phyloP scores from a whole-genome alignment of 2,329 filamentous ascomycete species.

The Colletotrichum sublineola region DNA sequence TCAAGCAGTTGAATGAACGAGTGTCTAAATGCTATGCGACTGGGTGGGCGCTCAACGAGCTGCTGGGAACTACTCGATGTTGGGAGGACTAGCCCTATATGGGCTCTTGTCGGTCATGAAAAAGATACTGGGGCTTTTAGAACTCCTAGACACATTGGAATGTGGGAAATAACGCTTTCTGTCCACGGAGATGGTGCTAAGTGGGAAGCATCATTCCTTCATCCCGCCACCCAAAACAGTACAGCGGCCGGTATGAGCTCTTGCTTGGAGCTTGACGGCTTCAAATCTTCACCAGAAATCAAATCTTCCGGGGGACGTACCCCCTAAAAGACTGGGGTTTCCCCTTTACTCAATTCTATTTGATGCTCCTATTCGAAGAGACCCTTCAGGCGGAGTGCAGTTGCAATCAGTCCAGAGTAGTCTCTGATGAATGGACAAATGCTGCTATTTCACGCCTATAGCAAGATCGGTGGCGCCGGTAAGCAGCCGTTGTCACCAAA shows the following conservation, averaged over 20 bases:
- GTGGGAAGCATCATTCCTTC: constrained; percentile 9
- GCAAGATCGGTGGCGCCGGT: background rate
- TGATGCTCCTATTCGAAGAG: background rate
- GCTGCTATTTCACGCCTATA: too few species aligned
- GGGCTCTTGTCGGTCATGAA: background rate
- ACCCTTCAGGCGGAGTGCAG: background rate
- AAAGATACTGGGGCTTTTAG: too few species aligned
- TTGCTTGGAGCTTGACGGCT: background rate
- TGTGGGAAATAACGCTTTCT: too few species aligned
- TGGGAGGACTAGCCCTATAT: background rate
- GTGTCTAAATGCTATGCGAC: too few species aligned
- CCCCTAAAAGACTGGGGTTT: background rate
- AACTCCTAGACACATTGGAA: too few species aligned
- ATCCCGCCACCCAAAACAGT: background rate
- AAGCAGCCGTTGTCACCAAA: too few species aligned
- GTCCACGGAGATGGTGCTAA: background rate
- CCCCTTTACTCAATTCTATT: background rate
- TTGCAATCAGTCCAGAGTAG: background rate
- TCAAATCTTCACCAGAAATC: background rate
- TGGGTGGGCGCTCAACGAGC: background rate
- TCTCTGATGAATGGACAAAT: background rate
- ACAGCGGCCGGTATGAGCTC: background rate
- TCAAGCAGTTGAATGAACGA: too few species aligned
- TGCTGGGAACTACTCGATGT: background rate
- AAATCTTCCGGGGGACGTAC: background rate